A percentile compares a stretch with the other conserved stretches of the same genome.
Evolutionary conservation across 495 filamentous ascomycete species (phyloP).

Genomic region (Podospora fimiseda): DNA sequence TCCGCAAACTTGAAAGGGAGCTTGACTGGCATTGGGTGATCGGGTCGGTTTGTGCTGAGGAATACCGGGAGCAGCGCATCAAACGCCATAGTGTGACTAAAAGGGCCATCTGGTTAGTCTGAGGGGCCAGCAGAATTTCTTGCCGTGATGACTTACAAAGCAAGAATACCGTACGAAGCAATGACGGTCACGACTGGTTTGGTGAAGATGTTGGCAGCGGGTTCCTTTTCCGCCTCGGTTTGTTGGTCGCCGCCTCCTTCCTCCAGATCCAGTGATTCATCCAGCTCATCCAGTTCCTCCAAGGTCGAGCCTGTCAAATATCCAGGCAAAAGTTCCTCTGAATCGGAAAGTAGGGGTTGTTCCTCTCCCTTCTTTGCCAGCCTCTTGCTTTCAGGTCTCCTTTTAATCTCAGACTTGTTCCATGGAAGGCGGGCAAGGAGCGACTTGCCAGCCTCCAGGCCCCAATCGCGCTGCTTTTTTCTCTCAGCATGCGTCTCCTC

Average conservation of each 20-base stretch:
- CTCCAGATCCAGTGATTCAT: slow-evolving; percentile 13
- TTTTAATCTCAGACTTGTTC: neutral
- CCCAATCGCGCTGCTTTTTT: slow-evolving; percentile 67
- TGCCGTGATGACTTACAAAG: slow-evolving; percentile 64
- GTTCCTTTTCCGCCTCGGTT: slow-evolving; percentile 15
- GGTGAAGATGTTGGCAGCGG: slow-evolving; percentile 52
- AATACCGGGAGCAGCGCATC: slow-evolving; percentile 92
- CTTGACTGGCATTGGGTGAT: slow-evolving; percentile 28
- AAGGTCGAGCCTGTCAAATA: slow-evolving; percentile 50
- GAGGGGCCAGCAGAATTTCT: neutral
- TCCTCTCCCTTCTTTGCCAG: slow-evolving; percentile 37
- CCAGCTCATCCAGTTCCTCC: neutral
- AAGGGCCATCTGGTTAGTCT: slow-evolving; percentile 1
- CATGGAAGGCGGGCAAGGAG: slow-evolving; percentile 48
- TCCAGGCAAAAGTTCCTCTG: slow-evolving; percentile 53
- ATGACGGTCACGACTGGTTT: slow-evolving; percentile 77
- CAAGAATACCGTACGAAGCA: slow-evolving; percentile 82
- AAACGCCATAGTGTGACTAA: slow-evolving; percentile 74
- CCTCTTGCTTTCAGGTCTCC: slow-evolving; percentile 4
- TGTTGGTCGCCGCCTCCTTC: slow-evolving; percentile 1
- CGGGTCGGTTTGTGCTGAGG: slow-evolving; percentile 63
- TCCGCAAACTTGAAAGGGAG: slow-evolving; percentile 85
- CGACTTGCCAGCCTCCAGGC: slow-evolving; percentile 70
- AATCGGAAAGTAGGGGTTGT: slow-evolving; percentile 45
- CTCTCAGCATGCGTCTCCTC: slow-evolving; percentile 91